Conservation (phyloP, 768 basidiomycete genomes). For the Phanerochaete sordida region DNA sequence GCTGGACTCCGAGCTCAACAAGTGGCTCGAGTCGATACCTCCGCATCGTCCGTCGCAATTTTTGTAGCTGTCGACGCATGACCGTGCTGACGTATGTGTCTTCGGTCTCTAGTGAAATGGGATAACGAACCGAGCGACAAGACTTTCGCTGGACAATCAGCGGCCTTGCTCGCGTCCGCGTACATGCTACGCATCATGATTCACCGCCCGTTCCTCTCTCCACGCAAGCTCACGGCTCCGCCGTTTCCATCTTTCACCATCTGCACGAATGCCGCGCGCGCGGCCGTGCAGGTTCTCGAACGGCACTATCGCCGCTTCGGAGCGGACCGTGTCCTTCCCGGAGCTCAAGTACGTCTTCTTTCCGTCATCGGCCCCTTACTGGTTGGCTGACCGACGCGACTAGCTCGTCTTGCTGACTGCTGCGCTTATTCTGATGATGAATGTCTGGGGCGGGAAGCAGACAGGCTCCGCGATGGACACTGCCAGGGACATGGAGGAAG, state of each 20-base stretch:
- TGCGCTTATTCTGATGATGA: slow-evolving; percentile 50
- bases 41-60: slow-evolving; percentile 45
- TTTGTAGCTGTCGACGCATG: slow-evolving; percentile 9
- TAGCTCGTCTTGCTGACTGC: slow-evolving; percentile 36
- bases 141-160: slow-evolving; percentile 30
- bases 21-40: slow-evolving; percentile 53
- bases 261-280: slow-evolving; percentile 45
- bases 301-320: slow-evolving; percentile 22
- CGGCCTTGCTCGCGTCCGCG: slow-evolving; percentile 36
- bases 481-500: slow-evolving; percentile 46
- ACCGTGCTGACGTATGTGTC: not conserved
- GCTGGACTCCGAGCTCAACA: slow-evolving; percentile 56
- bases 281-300: slow-evolving; percentile 41
- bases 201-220: slow-evolving; percentile 77
- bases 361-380: not conserved
- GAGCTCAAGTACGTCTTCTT: not conserved
- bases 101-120: slow-evolving; percentile 20
- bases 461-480: slow-evolving; percentile 38
- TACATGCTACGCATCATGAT: slow-evolving; percentile 61
- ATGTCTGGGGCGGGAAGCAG: slow-evolving; percentile 51
- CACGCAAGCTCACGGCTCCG: slow-evolving; percentile 43
- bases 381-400: not conserved
- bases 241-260: slow-evolving; percentile 47
- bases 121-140: slow-evolving; percentile 16
- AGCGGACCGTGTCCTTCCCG: not conserved